Conservation (phyloP, 805 yeast species). For the Wickerhamiella shivajii region DNA sequence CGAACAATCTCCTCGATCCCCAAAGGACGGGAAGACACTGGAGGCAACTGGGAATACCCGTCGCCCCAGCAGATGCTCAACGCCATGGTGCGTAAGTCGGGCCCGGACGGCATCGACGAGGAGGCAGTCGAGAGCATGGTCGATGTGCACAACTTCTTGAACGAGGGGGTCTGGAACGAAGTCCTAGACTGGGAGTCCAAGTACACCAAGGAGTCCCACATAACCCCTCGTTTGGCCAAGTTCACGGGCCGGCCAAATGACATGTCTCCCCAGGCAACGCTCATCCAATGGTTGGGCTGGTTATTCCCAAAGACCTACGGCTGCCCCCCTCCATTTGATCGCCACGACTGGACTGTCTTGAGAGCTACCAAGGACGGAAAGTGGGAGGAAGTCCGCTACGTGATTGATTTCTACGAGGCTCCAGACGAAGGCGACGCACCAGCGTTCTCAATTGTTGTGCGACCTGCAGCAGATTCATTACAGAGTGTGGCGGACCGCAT, state of each 20-base stretch:
- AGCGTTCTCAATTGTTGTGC: slow-evolving; percentile 78
- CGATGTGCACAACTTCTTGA: slow-evolving; percentile 85
- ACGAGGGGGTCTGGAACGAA: slow-evolving; percentile 97
- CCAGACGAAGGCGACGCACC: slow-evolving; percentile 80
- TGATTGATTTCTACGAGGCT: slow-evolving; percentile 92
- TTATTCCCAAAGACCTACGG: slow-evolving; percentile 60
- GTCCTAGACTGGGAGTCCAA: slow-evolving; percentile 82
- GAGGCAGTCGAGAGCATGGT: slow-evolving; percentile 97
- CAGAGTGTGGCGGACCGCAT: slow-evolving; percentile 55
- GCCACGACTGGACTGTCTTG: slow-evolving; percentile 97
- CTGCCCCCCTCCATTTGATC: slow-evolving; percentile 81
- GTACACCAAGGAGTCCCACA: slow-evolving; percentile 38
- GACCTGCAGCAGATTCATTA: slow-evolving; percentile 78
- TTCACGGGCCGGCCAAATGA: slow-evolving; percentile 91
- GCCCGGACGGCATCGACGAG: slow-evolving; percentile 69
- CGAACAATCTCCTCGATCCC: slow-evolving; percentile 80
- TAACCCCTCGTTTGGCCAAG: slow-evolving; percentile 61
- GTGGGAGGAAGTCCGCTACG: slow-evolving; percentile 72
- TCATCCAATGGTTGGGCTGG: slow-evolving; percentile 49
- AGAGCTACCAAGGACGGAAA: slow-evolving; percentile 31
- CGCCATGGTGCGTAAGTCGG: slow-evolving; percentile 93
- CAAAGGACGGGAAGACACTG: slow-evolving; percentile 46
- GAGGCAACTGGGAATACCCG: slow-evolving; percentile 95
- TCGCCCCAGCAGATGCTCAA: slow-evolving; percentile 98
- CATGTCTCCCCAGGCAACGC: slow-evolving; percentile 69